Evolutionary conservation across 306 rosid genomes (phyloP).

Genomic region (Sechiopsis laciniata): DNA sequence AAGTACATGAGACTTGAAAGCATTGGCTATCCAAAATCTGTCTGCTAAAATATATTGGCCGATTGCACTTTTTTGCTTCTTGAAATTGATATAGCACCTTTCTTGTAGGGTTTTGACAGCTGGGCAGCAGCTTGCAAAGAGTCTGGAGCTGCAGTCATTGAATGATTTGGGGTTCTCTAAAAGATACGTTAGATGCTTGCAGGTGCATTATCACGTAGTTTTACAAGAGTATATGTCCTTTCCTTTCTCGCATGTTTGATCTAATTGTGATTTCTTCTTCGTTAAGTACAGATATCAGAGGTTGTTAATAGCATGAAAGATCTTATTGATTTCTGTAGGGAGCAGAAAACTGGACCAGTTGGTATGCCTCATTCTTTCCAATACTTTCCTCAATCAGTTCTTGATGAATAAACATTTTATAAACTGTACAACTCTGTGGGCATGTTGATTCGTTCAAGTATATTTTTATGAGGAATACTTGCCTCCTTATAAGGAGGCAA

Average conservation of each 20-base stretch:
- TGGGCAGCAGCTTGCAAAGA: constrained; percentile 88
- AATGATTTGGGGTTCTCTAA: constrained; percentile 93
- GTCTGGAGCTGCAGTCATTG: constrained; percentile 79
- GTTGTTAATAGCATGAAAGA: constrained; percentile 35
- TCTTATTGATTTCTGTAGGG: constrained; percentile 31
- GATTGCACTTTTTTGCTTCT: neutral
- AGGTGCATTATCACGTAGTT: constrained; percentile 43
- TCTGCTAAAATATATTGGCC: neutral
- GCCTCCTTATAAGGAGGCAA: too few relatives aligned
- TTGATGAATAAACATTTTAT: neutral
- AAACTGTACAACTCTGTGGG: neutral
- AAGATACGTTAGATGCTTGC: constrained; percentile 96
- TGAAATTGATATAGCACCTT: neutral
- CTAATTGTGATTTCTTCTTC: neutral
- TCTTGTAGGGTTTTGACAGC: constrained; percentile 68
- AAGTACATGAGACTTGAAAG: neutral
- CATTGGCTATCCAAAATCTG: neutral
- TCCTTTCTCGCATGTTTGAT: neutral
- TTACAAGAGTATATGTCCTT: neutral
- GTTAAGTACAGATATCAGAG: constrained; percentile 36
- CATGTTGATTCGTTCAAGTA: neutral
- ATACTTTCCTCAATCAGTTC: neutral
- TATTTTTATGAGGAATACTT: too few relatives aligned
- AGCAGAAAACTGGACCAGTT: constrained; percentile 31
- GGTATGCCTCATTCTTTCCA: constrained; percentile 27